Evolutionary conservation across 148 eudicot species (phyloP).

Genomic region (Amaranthus palmeri): DNA sequence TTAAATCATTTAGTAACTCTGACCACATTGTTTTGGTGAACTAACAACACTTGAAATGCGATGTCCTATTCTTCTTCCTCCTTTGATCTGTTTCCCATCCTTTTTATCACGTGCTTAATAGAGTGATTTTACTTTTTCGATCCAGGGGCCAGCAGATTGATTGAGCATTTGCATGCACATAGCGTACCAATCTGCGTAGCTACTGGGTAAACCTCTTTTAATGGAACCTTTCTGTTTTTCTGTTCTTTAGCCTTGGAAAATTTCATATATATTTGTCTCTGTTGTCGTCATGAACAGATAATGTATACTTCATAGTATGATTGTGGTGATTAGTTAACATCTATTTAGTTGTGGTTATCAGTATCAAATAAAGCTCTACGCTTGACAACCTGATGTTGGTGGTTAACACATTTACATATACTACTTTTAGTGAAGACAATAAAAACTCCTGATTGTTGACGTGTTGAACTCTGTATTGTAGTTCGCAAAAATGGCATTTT

Average conservation of each 20-base stretch:
- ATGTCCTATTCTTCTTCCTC: background rate
- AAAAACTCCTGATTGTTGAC: background rate
- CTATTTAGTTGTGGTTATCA: no score
- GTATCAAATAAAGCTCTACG: no score
- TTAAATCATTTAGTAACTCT: background rate
- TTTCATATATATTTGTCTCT: no score
- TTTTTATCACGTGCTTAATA: background rate
- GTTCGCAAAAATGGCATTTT: slow-evolving; percentile 74
- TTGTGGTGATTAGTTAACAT: no score
- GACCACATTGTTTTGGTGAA: background rate
- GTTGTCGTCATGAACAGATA: no score
- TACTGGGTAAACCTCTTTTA: slow-evolving; percentile 56
- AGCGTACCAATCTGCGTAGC: slow-evolving; percentile 85
- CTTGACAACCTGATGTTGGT: no score
- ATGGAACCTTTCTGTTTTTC: slow-evolving; percentile 2
- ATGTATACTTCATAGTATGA: no score
- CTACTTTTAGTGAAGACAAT: background rate
- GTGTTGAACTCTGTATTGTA: slow-evolving; percentile 24
- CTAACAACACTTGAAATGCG: background rate
- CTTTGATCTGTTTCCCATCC: background rate
- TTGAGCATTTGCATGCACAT: slow-evolving; percentile 66
- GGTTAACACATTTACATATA: background rate
- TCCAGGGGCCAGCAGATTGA: slow-evolving; percentile 70
- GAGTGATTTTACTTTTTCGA: slow-evolving; percentile 9
- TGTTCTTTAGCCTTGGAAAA: background rate